phyloP scores from a whole-genome alignment of 2,329 filamentous ascomycete genomes.

The Penicillium carneum region DNA sequence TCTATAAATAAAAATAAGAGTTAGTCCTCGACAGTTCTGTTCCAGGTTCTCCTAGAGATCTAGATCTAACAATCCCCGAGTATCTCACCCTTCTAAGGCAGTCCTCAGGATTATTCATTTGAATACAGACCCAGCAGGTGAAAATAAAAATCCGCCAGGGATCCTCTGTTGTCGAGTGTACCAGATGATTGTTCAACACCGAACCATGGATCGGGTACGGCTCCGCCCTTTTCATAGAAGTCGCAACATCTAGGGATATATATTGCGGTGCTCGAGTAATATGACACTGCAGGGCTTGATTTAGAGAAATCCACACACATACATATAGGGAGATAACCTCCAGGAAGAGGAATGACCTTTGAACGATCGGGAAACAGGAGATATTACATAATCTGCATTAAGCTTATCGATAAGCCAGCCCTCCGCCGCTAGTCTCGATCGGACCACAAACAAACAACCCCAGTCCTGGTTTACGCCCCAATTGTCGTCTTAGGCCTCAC shows the following conservation, averaged over 20 bases:
- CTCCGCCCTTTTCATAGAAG: neutral
- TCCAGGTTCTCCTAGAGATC: neutral
- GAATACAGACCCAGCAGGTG: neutral
- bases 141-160: neutral
- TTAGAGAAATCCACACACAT: neutral
- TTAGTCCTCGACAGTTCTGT: neutral
- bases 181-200: constrained; percentile 1
- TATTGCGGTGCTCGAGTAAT: neutral
- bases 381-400: constrained; percentile 38
- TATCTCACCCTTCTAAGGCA: neutral
- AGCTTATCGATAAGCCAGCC: constrained; percentile 53
- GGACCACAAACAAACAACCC: constrained; percentile 50
- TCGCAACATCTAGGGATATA: too few species aligned
- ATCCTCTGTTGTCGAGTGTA: constrained; percentile 3
- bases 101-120: too few species aligned
- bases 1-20: neutral
- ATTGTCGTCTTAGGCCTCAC: constrained; percentile 45
- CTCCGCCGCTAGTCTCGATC: constrained; percentile 46
- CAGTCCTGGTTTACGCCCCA: constrained; percentile 22
- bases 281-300: fast-evolving
- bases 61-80: too few species aligned
- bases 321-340: neutral
- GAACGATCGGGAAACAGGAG: neutral
- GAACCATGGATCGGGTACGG: constrained; percentile 19
- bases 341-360: neutral